Conservation (phyloP, 768 basidiomycete species). For the Boletus insuetus region DNA sequence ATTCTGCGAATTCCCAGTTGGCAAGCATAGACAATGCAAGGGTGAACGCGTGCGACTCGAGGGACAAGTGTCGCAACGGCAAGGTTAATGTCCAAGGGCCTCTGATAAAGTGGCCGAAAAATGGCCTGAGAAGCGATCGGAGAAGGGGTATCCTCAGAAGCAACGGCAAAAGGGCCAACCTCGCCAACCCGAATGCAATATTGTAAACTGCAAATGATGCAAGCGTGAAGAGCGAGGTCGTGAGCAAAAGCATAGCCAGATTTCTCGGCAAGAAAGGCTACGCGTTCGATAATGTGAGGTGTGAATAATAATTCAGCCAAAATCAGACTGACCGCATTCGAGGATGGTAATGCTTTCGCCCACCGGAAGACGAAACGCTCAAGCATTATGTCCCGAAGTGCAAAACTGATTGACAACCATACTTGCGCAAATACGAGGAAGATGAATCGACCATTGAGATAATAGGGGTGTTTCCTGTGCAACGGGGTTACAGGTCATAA, state of each 20-base stretch:
- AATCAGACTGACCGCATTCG: constrained; percentile 18
- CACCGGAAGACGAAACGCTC: constrained; percentile 58
- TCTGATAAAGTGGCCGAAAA: constrained; percentile 60
- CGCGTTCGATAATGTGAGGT: background rate
- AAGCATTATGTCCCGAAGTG: constrained; percentile 56
- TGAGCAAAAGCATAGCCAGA: constrained; percentile 28
- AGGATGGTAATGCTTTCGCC: constrained; percentile 22
- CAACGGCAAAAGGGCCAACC: constrained; percentile 50
- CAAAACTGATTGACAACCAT: constrained; percentile 44
- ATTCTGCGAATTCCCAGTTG: constrained; percentile 64
- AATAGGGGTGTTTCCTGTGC: constrained; percentile 69
- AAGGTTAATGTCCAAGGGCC: constrained; percentile 55
- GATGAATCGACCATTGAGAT: constrained; percentile 66
- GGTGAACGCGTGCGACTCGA: constrained; percentile 48
- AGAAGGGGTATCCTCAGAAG: constrained; percentile 55
- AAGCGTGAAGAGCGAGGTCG: constrained; percentile 41
- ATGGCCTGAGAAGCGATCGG: constrained; percentile 50
- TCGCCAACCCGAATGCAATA: constrained; percentile 43
- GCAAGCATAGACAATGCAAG: constrained; percentile 50
- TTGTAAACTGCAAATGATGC: constrained; percentile 40
- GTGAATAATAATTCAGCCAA: background rate
- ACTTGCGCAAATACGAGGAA: constrained; percentile 58
- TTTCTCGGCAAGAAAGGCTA: constrained; percentile 24
- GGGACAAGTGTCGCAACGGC: constrained; percentile 42
- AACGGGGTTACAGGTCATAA: background rate